Conservation (phyloP, 2,329 filamentous ascomycete species). For the Colletotrichum sp. region DNA sequence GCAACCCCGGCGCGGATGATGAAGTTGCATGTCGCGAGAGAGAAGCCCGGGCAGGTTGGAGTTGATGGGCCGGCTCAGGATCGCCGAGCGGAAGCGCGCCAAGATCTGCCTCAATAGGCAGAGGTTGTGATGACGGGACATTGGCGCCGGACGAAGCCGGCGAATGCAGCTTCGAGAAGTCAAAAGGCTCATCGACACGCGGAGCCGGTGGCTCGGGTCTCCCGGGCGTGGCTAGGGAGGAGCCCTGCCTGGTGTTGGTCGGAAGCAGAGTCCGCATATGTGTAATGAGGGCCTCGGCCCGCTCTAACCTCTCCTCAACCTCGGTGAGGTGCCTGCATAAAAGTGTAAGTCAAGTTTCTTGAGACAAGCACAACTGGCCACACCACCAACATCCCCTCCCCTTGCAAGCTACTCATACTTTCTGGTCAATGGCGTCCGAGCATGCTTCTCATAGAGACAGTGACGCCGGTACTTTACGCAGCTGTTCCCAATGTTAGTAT, state of each 20-base stretch:
- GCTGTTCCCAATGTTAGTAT: background rate
- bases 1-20: background rate
- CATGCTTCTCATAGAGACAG: constrained; percentile 53
- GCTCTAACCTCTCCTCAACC: constrained; percentile 45
- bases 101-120: background rate
- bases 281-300: constrained; percentile 33
- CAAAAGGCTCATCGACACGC: background rate
- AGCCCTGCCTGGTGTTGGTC: constrained; percentile 24
- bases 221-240: background rate
- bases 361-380: background rate
- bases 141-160: background rate
- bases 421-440: constrained; percentile 51
- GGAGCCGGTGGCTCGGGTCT: background rate
- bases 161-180: background rate
- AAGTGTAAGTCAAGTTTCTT: constrained; percentile 7
- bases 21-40: background rate
- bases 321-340: constrained; percentile 42
- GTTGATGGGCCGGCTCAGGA: background rate
- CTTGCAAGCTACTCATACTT: constrained; percentile 33
- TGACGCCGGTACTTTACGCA: constrained; percentile 49
- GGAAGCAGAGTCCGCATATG: constrained; percentile 34
- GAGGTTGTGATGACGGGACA: background rate
- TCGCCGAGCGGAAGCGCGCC: background rate
- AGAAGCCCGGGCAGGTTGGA: background rate
- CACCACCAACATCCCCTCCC: background rate